Evolutionary conservation across 1,284 basidiomycete species (phyloP).

Genomic region (Cryptococcus maquisensis): DNA sequence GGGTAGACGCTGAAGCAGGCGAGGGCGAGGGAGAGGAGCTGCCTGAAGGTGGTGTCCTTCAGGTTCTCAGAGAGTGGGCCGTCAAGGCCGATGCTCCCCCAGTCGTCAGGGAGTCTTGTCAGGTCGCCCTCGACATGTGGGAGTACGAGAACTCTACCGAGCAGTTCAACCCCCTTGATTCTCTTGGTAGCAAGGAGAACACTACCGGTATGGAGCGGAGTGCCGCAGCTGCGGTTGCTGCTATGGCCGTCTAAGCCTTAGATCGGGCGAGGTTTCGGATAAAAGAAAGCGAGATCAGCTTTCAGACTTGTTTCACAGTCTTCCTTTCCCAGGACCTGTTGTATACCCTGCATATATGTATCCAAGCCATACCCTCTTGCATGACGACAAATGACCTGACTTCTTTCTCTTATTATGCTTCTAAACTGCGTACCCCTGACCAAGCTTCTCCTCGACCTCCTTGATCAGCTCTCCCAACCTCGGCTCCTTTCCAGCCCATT

Average conservation of each 20-base stretch:
- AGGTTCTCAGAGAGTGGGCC: conserved; percentile 82
- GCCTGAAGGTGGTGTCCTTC: conserved; percentile 61
- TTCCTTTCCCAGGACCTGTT: neutral
- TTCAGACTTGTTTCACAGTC: neutral
- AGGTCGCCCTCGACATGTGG: conserved; percentile 96
- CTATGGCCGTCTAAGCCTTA: conserved; percentile 18
- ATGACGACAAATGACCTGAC: neutral
- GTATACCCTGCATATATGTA: conserved; percentile 8
- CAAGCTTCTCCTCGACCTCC: conserved; percentile 32
- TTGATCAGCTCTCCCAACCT: conserved; percentile 42
- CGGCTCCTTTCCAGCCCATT: conserved; percentile 40
- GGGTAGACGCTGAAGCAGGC: conserved; percentile 31
- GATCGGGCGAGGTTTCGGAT: neutral
- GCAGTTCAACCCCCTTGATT: conserved; percentile 79
- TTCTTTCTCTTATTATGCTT: neutral
- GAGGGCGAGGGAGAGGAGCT: conserved; percentile 26
- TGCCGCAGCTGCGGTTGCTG: conserved; percentile 36
- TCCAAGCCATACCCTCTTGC: neutral
- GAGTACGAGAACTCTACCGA: conserved; percentile 83
- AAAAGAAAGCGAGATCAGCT: neutral
- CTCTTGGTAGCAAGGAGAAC: conserved; percentile 38
- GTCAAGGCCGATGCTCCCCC: conserved; percentile 68
- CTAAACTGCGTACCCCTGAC: neutral
- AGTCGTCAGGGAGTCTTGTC: conserved; percentile 93
- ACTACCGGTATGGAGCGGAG: conserved; percentile 49